phyloP scores from a whole-genome alignment of 352 stramenopile species.

The Phytopythium oedochilum region DNA sequence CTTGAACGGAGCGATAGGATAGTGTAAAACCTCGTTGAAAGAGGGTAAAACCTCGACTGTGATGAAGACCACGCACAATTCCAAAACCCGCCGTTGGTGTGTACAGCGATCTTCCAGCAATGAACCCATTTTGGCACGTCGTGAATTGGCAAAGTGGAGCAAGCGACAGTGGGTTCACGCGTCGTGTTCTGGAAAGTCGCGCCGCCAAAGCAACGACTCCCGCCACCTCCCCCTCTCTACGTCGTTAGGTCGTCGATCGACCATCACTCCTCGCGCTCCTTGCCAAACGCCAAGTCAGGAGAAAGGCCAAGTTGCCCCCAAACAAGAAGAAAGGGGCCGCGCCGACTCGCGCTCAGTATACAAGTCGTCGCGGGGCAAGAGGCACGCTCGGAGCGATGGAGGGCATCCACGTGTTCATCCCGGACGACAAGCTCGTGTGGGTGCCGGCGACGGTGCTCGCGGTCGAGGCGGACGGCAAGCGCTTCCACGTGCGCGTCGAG shows the following conservation, averaged over 20 bases:
- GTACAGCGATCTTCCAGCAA: background rate
- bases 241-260: background rate
- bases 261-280: background rate
- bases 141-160: background rate
- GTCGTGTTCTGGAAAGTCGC: background rate
- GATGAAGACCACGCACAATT: background rate
- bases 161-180: slow-evolving; percentile 1
- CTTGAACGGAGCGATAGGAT: background rate
- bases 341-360: background rate
- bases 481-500: slow-evolving; percentile 65
- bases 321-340: background rate
- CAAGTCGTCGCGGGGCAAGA: background rate
- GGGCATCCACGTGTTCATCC: slow-evolving; percentile 77
- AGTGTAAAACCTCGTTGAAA: background rate
- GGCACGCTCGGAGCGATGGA: slow-evolving; percentile 30
- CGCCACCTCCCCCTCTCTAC: background rate
- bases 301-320: background rate
- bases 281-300: background rate
- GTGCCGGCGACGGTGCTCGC: slow-evolving; percentile 69
- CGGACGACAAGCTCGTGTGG: slow-evolving; percentile 78
- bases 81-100: background rate
- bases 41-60: background rate
- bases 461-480: slow-evolving; percentile 50
- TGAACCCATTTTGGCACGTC: background rate
- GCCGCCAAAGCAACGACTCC: background rate